These are phyloP conservation scores for Aureobasidium sp. DNA, from an alignment of 2,329 filamentous ascomycete genomes.

Conservation along the genomic window DNA sequence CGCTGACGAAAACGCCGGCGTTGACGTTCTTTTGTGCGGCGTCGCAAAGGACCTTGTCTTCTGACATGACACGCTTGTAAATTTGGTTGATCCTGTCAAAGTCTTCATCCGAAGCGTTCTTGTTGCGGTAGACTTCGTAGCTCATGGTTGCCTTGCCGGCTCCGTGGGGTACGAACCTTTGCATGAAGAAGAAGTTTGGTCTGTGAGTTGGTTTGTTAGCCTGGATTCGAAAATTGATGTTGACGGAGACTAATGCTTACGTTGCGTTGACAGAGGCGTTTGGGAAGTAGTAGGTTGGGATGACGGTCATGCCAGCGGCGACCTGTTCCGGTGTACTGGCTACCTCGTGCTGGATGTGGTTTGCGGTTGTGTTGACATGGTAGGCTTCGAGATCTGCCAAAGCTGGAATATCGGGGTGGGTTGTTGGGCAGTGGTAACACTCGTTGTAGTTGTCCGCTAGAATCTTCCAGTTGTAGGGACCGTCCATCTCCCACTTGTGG, in stretches of 20 bases:
- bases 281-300: slow-evolving; percentile 45
- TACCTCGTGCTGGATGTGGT: slow-evolving; percentile 45
- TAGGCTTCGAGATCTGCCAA: slow-evolving; percentile 54
- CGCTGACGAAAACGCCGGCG: slow-evolving; percentile 55
- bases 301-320: slow-evolving; percentile 40
- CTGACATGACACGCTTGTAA: slow-evolving; percentile 57
- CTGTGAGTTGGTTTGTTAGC: slow-evolving; percentile 26
- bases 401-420: slow-evolving; percentile 51
- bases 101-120: slow-evolving; percentile 51
- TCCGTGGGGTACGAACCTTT: slow-evolving; percentile 52
- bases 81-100: slow-evolving; percentile 52
- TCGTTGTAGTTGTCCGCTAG: slow-evolving; percentile 55
- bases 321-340: slow-evolving; percentile 45
- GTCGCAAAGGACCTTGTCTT: slow-evolving; percentile 58
- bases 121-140: slow-evolving; percentile 59
- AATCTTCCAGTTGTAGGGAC: slow-evolving; percentile 54
- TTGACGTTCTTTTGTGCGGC: slow-evolving; percentile 55
- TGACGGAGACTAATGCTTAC: slow-evolving; percentile 31
- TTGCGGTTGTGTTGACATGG: slow-evolving; percentile 43
- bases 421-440: slow-evolving; percentile 57
- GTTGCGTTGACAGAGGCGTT: slow-evolving; percentile 47
- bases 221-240: not conserved
- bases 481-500: slow-evolving; percentile 50
- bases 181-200: slow-evolving; percentile 57
- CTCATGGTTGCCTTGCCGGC: slow-evolving; percentile 49